These are phyloP conservation scores for Colletotrichum truncatum DNA, from an alignment of 2,329 filamentous ascomycete species.

Conservation along the genomic window DNA sequence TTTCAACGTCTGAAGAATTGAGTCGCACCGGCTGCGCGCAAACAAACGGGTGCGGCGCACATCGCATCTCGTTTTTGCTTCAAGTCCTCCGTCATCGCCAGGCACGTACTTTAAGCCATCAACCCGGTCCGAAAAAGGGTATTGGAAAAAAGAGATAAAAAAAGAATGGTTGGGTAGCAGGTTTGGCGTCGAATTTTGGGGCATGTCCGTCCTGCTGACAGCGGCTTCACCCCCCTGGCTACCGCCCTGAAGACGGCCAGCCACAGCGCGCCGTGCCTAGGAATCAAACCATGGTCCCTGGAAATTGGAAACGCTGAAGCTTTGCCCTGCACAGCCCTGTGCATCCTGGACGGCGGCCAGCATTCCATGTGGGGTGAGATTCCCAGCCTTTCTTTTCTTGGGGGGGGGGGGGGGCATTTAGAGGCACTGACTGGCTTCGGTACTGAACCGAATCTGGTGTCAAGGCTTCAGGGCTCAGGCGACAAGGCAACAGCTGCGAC, in stretches of 20 bases:
- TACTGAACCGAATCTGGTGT: constrained; percentile 1
- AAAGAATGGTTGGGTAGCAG: background rate
- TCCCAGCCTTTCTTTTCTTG: background rate
- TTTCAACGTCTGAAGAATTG: constrained; percentile 1
- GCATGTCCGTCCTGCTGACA: background rate
- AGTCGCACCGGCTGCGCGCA: background rate
- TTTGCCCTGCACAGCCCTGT: constrained; percentile 22
- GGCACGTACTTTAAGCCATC: background rate
- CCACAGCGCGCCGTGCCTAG: background rate
- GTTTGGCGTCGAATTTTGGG: background rate
- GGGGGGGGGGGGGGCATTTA: too few species aligned
- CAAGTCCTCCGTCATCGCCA: background rate
- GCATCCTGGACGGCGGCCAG: background rate
- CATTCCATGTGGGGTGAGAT: constrained; percentile 3
- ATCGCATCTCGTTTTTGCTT: background rate
- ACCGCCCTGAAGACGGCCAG: background rate
- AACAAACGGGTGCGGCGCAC: background rate
- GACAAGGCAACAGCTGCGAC: background rate
- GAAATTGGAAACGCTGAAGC: constrained; percentile 11
- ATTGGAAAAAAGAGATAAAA: too few species aligned
- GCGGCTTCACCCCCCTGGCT: background rate
- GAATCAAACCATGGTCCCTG: constrained; percentile 6
- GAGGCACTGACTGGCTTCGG: constrained; percentile 3
- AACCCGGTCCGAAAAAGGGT: background rate
- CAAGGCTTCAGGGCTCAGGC: background rate